phyloP scores from a whole-genome alignment of 305 asterid genomes.

The Ajuga reptans region DNA sequence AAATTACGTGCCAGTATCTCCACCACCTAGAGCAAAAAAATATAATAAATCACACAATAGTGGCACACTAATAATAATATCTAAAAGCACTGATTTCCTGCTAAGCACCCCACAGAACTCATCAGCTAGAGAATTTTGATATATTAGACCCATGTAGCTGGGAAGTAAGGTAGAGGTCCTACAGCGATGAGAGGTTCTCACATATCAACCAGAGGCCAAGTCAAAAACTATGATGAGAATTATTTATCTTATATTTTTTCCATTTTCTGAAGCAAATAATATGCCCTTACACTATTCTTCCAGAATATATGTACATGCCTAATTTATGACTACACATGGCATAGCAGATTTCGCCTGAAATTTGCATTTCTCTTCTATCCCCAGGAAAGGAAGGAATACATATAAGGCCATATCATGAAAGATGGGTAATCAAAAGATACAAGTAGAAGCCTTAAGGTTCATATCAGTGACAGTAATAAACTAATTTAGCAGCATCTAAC shows the following conservation, averaged over 20 bases:
- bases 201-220: neutral
- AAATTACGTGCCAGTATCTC: slow-evolving; percentile 56
- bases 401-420: neutral
- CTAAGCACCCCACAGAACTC: neutral
- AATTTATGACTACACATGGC: neutral
- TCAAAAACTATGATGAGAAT: neutral
- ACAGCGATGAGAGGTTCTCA: neutral
- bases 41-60: neutral
- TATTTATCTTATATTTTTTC: neutral
- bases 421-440: slow-evolving; percentile 9
- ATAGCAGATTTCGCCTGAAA: neutral
- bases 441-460: slow-evolving; percentile 10
- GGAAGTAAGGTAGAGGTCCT: slow-evolving; percentile 1
- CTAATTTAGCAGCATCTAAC: neutral
- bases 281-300: neutral
- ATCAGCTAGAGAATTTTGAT: slow-evolving; percentile 10
- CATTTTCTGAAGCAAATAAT: slow-evolving; percentile 3
- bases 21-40: slow-evolving; percentile 47
- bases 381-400: neutral
- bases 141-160: neutral
- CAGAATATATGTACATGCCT: neutral
- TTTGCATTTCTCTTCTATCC: neutral
- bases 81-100: neutral
- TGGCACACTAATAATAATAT: neutral
- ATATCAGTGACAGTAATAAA: neutral